Evolutionary conservation across 108 stramenopile species (phyloP).

Genomic region (Nannochloropsis gaditana): DNA sequence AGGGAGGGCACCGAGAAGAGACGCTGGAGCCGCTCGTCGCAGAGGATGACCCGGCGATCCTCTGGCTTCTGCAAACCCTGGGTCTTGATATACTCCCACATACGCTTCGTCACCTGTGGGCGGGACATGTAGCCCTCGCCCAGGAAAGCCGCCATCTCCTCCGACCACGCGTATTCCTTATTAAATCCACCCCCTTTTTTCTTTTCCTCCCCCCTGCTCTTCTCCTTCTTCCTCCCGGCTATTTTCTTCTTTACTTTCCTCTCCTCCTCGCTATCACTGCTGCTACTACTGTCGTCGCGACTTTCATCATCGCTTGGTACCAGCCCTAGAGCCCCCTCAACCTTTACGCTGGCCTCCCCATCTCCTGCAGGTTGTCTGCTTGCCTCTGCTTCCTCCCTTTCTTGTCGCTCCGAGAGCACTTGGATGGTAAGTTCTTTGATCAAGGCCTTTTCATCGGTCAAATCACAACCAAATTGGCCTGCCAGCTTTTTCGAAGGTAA

Average conservation of each 20-base stretch:
- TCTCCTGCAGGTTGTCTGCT: neutral
- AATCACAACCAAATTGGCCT: neutral
- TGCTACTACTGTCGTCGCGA: neutral
- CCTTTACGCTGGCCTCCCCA: neutral
- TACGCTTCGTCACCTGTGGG: slow-evolving; percentile 32
- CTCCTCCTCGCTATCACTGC: neutral
- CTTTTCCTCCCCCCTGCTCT: neutral
- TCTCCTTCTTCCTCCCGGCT: neutral
- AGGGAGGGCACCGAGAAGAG: slow-evolving; percentile 22
- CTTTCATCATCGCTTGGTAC: slow-evolving; percentile 5
- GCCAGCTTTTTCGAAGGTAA: neutral
- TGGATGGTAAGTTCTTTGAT: slow-evolving; percentile 14
- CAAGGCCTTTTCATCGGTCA: neutral
- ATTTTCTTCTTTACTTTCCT: neutral
- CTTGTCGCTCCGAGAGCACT: neutral
- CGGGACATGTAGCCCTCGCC: slow-evolving; percentile 23
- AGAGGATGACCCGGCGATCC: slow-evolving; percentile 37
- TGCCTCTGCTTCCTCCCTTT: neutral
- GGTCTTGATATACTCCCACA: slow-evolving; percentile 47
- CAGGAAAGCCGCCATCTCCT: slow-evolving; percentile 10
- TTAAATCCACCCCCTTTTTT: neutral
- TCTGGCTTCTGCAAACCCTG: slow-evolving; percentile 41
- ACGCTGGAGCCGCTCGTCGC: slow-evolving; percentile 33
- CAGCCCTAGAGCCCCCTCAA: neutral
- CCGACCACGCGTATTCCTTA: neutral